Percentiles rank a stretch among this genome's conserved stretches.
phyloP scores from a whole-genome alignment of 179 eudicot genomes.

The Actinidia arguta region DNA sequence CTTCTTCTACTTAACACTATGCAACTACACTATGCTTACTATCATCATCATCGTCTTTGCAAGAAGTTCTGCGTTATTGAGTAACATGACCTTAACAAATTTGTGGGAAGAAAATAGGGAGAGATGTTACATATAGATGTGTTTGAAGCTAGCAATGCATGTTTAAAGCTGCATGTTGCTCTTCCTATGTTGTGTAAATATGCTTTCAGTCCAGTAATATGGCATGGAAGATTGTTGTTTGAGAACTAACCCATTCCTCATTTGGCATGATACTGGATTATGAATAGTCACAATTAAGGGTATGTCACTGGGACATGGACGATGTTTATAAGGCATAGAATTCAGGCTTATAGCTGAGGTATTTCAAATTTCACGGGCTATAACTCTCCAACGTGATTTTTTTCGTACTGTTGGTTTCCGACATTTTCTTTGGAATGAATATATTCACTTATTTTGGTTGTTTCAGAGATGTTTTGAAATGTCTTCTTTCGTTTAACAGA shows the following conservation, averaged over 20 bases:
- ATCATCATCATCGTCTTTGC: background rate
- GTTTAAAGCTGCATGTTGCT: background rate
- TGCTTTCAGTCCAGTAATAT: background rate
- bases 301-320: slow-evolving; percentile 3
- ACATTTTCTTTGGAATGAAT: background rate
- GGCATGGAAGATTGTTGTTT: background rate
- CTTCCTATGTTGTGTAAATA: background rate
- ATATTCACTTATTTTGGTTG: slow-evolving; percentile 12
- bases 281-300: background rate
- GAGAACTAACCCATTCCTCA: background rate
- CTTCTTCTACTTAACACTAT: background rate
- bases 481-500: background rate
- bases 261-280: background rate
- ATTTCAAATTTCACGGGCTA: background rate
- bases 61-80: background rate
- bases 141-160: slow-evolving; percentile 1
- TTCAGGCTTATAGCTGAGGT: background rate
- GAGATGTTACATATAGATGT: background rate
- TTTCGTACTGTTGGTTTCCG: slow-evolving; percentile 10
- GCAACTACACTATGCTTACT: background rate
- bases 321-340: background rate
- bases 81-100: background rate
- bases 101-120: slow-evolving; percentile 7
- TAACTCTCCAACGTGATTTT: background rate
- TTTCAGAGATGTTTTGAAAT: background rate